Conservation (phyloP, 495 filamentous ascomycete species). For the Xylaria flabelliformis region DNA sequence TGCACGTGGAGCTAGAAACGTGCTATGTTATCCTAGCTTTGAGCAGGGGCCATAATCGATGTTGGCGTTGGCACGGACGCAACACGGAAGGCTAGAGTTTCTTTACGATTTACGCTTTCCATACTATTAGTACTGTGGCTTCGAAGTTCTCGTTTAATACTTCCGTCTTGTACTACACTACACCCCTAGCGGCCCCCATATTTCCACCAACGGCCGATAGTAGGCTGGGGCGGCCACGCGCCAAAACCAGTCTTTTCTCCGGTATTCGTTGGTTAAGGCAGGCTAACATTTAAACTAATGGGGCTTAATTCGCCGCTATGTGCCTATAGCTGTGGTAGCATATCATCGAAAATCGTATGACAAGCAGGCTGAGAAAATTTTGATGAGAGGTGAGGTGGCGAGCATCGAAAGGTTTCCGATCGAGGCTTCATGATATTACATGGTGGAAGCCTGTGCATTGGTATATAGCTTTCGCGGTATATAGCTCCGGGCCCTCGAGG, state of each 20-base stretch:
- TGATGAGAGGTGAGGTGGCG: background rate
- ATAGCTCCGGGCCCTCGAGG: background rate
- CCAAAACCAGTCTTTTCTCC: background rate
- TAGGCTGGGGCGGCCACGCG: background rate
- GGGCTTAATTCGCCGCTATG: background rate
- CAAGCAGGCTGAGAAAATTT: background rate
- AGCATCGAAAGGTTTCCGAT: background rate
- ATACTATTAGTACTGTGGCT: background rate
- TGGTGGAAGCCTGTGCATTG: background rate
- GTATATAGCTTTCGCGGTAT: background rate
- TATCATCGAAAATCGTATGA: slow-evolving; percentile 13
- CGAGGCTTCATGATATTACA: background rate
- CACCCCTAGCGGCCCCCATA: background rate
- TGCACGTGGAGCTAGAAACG: background rate
- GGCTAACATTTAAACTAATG: background rate
- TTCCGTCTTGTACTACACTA: background rate
- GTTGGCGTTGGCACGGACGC: background rate
- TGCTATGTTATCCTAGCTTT: background rate
- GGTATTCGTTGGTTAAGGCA: background rate
- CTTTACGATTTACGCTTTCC: background rate
- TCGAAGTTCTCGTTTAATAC: background rate
- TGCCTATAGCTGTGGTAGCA: background rate
- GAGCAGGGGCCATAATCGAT: background rate
- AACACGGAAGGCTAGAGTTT: background rate
- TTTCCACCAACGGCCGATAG: background rate